These are phyloP conservation scores for Vachellia pachyceras DNA, from an alignment of 306 rosid species.

Conservation along the genomic window DNA sequence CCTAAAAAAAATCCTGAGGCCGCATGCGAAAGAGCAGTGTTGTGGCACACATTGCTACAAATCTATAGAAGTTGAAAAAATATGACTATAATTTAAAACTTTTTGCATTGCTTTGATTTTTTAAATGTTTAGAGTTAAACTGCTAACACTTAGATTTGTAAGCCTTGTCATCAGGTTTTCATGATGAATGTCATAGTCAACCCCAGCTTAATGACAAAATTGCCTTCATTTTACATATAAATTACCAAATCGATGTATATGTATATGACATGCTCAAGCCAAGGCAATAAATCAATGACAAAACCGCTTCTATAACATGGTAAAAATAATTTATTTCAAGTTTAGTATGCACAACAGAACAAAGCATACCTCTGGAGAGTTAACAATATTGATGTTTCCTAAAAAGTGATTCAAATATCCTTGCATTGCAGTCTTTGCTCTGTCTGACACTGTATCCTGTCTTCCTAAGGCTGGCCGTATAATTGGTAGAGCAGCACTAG, in stretches of 20 bases:
- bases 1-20: not conserved
- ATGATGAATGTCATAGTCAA: not conserved
- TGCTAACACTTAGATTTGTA: not conserved
- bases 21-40: not conserved
- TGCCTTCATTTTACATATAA: not conserved
- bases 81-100: not conserved
- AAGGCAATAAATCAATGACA: slow-evolving; percentile 3
- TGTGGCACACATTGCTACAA: slow-evolving; percentile 1
- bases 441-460: slow-evolving; percentile 87
- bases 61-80: not conserved
- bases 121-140: not conserved
- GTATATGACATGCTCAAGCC: slow-evolving; percentile 1
- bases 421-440: slow-evolving; percentile 96
- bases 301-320: slow-evolving; percentile 17
- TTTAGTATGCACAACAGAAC: slow-evolving; percentile 5
- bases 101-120: not conserved
- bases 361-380: slow-evolving; percentile 89
- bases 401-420: slow-evolving; percentile 97
- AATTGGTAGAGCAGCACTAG: slow-evolving; percentile 94
- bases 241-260: slow-evolving; percentile 5
- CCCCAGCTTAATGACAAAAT: not conserved
- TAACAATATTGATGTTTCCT: slow-evolving; percentile 90
- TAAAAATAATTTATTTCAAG: slow-evolving; percentile 12
- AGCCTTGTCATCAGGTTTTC: slow-evolving; percentile 15
- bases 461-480: slow-evolving; percentile 95